Evolutionary conservation across 2,329 filamentous ascomycete species (phyloP).

Genomic region (Macroventuria anomochaeta): DNA sequence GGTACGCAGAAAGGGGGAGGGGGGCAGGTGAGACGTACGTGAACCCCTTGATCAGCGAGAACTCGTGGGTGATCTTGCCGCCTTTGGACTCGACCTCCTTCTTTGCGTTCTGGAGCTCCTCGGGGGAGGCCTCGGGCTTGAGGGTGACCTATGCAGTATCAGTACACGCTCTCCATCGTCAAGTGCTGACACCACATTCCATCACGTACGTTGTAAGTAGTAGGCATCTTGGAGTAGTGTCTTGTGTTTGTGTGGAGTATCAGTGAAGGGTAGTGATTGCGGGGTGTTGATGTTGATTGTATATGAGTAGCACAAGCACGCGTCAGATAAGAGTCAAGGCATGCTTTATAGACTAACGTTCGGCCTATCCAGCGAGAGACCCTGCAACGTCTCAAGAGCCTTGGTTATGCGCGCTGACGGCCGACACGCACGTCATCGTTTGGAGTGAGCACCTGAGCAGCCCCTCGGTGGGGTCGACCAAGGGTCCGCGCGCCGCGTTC

Average conservation of each 20-base stretch:
- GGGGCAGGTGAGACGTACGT: conserved; percentile 71
- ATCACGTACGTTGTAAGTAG: conserved; percentile 42
- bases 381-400: conserved; percentile 24
- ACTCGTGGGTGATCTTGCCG: conserved; percentile 84
- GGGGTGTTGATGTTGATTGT: no score
- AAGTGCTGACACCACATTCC: not conserved
- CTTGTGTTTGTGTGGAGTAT: not conserved
- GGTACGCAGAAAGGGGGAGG: no score
- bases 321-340: conserved; percentile 23
- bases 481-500: not conserved
- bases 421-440: conserved; percentile 17
- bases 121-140: conserved; percentile 71
- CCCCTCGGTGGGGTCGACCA: conserved; percentile 15
- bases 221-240: conserved; percentile 40
- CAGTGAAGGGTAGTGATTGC: no score
- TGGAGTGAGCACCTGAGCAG: conserved; percentile 5
- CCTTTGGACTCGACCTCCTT: conserved; percentile 75
- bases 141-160: conserved; percentile 70
- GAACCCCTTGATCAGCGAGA: conserved; percentile 89
- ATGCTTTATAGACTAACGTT: conserved; percentile 34
- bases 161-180: not conserved
- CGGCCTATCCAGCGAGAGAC: conserved; percentile 9
- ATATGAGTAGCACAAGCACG: no score
- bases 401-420: conserved; percentile 33
- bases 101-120: conserved; percentile 80